Evolutionary conservation across 164 flowering plant species (phyloP).

Genomic region (Chimonanthus praecox): DNA sequence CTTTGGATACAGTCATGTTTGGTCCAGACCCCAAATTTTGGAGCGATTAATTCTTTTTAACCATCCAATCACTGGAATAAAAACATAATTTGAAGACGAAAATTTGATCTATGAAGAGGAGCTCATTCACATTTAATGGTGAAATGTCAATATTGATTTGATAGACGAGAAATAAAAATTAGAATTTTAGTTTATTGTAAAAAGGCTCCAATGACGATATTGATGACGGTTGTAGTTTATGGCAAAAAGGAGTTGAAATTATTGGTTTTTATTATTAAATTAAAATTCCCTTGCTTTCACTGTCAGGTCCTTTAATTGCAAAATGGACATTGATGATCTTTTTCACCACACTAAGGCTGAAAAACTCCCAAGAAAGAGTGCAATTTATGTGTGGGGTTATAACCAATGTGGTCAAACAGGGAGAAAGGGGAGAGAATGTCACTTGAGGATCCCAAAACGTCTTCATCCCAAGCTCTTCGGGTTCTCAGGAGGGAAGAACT

Average conservation of each 20-base stretch:
- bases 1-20: too few relatives aligned
- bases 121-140: neutral
- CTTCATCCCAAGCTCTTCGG: slow-evolving; percentile 80
- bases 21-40: too few relatives aligned
- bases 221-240: neutral
- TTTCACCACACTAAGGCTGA: slow-evolving; percentile 37
- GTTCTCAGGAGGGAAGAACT: slow-evolving; percentile 55
- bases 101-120: neutral
- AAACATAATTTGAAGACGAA: too few relatives aligned
- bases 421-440: slow-evolving; percentile 55
- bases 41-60: too few relatives aligned
- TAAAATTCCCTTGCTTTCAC: neutral
- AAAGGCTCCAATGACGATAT: neutral
- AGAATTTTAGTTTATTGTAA: neutral
- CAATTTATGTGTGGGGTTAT: slow-evolving; percentile 97
- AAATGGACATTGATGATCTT: slow-evolving; percentile 59
- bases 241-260: neutral
- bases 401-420: slow-evolving; percentile 95
- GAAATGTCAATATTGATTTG: neutral
- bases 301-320: slow-evolving; percentile 1
- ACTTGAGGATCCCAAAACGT: slow-evolving; percentile 76
- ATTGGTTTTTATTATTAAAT: neutral
- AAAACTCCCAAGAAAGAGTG: slow-evolving; percentile 68
- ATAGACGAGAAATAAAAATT: neutral
- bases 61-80: too few relatives aligned